Percentiles rank a stretch among this genome's conserved stretches.
Evolutionary conservation across 1,139 yeast genomes (phyloP).

Genomic region (Sugiyamaella japonica): DNA sequence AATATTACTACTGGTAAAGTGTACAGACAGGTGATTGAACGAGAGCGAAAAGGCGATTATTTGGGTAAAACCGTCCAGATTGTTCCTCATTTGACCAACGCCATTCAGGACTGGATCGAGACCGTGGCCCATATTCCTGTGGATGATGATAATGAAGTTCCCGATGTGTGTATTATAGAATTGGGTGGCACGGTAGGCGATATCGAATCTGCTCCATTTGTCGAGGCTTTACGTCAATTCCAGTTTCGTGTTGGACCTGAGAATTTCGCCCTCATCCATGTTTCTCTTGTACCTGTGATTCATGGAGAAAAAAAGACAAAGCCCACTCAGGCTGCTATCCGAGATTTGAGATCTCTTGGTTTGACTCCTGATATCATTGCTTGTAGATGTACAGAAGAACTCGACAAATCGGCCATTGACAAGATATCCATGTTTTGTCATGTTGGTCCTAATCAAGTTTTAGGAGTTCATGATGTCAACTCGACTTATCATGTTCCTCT

Average conservation of each 20-base stretch:
- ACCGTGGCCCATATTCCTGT: slow-evolving; percentile 89
- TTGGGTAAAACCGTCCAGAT: slow-evolving; percentile 99
- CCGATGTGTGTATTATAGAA: slow-evolving; percentile 94
- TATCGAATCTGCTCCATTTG: slow-evolving; percentile 97
- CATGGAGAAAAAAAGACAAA: slow-evolving; percentile 99
- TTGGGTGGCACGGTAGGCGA: slow-evolving; percentile 99
- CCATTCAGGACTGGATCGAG: slow-evolving; percentile 98
- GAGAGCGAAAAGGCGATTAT: slow-evolving; percentile 95
- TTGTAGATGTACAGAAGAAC: slow-evolving; percentile 86
- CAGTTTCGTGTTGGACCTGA: slow-evolving; percentile 95
- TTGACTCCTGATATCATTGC: slow-evolving; percentile 96
- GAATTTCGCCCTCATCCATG: slow-evolving; percentile 94
- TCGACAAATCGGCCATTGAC: slow-evolving; percentile 81
- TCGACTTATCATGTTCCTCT: slow-evolving; percentile 97
- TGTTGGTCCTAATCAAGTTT: slow-evolving; percentile 95
- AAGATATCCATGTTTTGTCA: slow-evolving; percentile 99
- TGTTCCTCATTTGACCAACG: slow-evolving; percentile 96
- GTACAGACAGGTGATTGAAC: slow-evolving; percentile 89
- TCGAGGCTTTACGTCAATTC: slow-evolving; percentile 97
- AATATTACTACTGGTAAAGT: slow-evolving; percentile 98
- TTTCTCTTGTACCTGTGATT: slow-evolving; percentile 93
- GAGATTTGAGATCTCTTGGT: slow-evolving; percentile 93
- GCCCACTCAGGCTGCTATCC: slow-evolving; percentile 99
- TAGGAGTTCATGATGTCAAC: slow-evolving; percentile 95
- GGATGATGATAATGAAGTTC: slow-evolving; percentile 81